Conservation (phyloP, 192 early-diverging fungal species). For the Spizellomyces punctatus region DNA sequence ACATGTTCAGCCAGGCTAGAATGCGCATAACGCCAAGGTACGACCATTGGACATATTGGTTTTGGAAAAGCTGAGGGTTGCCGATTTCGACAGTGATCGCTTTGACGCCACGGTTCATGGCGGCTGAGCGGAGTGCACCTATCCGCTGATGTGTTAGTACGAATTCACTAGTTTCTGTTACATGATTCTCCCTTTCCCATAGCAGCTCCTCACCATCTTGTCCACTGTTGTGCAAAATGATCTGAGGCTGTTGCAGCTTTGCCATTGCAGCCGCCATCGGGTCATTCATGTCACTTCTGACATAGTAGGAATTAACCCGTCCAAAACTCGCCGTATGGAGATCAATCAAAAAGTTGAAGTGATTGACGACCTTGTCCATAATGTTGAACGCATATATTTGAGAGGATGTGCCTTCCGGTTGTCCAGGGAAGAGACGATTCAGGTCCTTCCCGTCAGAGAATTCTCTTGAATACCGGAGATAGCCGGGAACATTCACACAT, state of each 20-base stretch:
- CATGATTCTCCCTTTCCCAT: not conserved
- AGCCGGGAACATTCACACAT: constrained; percentile 86
- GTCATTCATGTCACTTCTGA: constrained; percentile 84
- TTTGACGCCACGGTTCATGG: constrained; percentile 70
- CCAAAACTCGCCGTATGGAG: constrained; percentile 87
- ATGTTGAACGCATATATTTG: constrained; percentile 84
- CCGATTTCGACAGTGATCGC: constrained; percentile 94
- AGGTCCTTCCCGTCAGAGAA: constrained; percentile 88
- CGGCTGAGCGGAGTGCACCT: constrained; percentile 84
- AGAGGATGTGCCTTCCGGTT: constrained; percentile 64
- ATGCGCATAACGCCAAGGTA: constrained; percentile 70
- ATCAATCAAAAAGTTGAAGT: constrained; percentile 86
- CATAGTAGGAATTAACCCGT: constrained; percentile 85
- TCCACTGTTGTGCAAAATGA: constrained; percentile 63
- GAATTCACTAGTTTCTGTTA: not conserved
- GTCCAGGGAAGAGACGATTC: constrained; percentile 83
- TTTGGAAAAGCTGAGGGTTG: constrained; percentile 84
- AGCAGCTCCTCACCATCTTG: constrained; percentile 59
- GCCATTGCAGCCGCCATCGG: constrained; percentile 72
- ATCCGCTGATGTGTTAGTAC: not conserved
- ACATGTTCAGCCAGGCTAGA: constrained; percentile 65
- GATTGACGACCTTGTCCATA: constrained; percentile 74
- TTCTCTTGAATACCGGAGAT: constrained; percentile 73
- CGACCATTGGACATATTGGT: constrained; percentile 77
- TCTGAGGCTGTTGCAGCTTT: constrained; percentile 81